Base-by-base conservation (phyloP, 2,329 filamentous ascomycete genomes). In the Bertia moriformis region DNA sequence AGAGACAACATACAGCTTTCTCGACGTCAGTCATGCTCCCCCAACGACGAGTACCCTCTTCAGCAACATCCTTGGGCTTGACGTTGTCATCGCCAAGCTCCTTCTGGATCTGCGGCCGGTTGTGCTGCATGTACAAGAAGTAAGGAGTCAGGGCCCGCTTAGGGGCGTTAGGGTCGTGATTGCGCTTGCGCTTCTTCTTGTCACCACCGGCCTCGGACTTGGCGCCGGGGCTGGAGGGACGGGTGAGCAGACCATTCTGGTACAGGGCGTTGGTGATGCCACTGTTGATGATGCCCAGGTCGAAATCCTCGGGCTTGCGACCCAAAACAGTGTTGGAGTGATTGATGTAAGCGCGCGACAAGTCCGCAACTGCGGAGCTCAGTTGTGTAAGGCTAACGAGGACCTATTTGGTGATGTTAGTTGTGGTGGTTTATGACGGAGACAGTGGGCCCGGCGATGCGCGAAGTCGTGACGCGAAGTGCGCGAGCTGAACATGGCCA, bases 51-150 rank as follows among this genome's bases (percentile, higher is more conserved):
- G 32, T 35, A 15, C 32, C 32, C 32, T 35, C 32, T 13, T 35
- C 32, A 15, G 10, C 7, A 15, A 35, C 15, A 12, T 35, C 32
- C 32, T 35, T 35, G 32, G 32, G 32, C 32, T 18, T 35, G 15
- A 15, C 10, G 32, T 15, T 17, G 10, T 13, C 12, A n/a, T 27
- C 22, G 15, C 32, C 32, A 10, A 29, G 10, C n/a, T 29, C 24
- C 24, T 29, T 10, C 10, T 7, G 10, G 17, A 35, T 35, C 7
- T 7, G 10, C 10, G 32, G 10, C 10, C 32, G 32, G 32, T 35
- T 35, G 15, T 35, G 32, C 15, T 35, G 32, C 32, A 35, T 35
- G 15, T 35, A 35, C 32, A 35, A 35, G 32, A 35, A 35, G 32
- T 35, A 35, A 15, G 32, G 32, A 15, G 32, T 35, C 32, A 35